Base-by-base conservation (phyloP, 495 filamentous ascomycete species). In the Talaromyces thailandensis region DNA sequence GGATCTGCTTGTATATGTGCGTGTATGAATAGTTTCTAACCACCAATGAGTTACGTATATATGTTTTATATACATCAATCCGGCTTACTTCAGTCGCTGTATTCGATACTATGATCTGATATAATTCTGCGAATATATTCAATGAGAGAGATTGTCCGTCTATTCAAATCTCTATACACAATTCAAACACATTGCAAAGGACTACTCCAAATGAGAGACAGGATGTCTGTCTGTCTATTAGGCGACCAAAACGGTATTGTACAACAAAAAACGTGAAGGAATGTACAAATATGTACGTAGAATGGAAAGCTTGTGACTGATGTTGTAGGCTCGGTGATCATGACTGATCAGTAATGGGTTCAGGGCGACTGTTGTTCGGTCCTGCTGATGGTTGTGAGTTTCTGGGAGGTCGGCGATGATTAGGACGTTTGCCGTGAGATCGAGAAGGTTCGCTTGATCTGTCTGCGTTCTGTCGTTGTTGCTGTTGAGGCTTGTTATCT, bases 371-470 rank as follows among this genome's bases (percentile, higher is more conserved):
- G n/a, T 55, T 60, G 18, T 58, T 62, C 23, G 55, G 31, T 0
- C 37, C 37, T 4, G 45, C 6, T 29, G 59, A 63, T 1, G 37
- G 66, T 9, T 65, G 63, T 11, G 56, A 23, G 11, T 65, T 63
- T 18, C 31, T 65, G 37, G 63, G 63, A 25, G 53, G 53, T 56
- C 53, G 53, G 26, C 25, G 53, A 31, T 56, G 53, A 32, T 12
- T 32, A 29, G 50, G 50, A 3, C 28, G 24, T 31, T 56, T 56
- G 3, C 25, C 53, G 25, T 56, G 53, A 56, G 53, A 56, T 18
- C 53, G 53, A 7, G 53, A 16, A 9, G 26, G 4, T 31, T 56
- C 53, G 23, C 4, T 56, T 5, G 53, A n/a, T 18, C 8, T 32
- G 28, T 32, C 53, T 21, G n/a, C 5, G 5, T 8, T 31, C 16